These are phyloP conservation scores for Talaromyces pinophilus DNA, from an alignment of 2,329 filamentous ascomycete species.

Conservation along the genomic window DNA sequence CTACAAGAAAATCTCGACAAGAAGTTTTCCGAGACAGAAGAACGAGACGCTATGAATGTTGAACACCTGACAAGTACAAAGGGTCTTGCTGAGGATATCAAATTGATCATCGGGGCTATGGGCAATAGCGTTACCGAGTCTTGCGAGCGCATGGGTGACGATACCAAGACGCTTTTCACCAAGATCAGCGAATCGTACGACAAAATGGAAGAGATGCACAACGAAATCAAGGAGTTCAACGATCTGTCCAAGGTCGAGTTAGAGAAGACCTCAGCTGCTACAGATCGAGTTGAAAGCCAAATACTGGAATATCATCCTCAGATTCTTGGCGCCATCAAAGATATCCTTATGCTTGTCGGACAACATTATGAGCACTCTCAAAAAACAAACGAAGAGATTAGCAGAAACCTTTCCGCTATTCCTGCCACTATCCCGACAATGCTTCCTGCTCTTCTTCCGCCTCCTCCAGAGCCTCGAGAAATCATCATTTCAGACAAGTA, in stretches of 20 bases:
- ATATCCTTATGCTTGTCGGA: conserved; percentile 78
- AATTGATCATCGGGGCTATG: conserved; percentile 80
- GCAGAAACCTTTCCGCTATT: conserved; percentile 55
- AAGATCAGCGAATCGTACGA: conserved; percentile 76
- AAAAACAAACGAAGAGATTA: conserved; percentile 62
- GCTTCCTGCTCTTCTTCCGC: conserved; percentile 53
- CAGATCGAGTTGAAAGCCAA: conserved; percentile 75
- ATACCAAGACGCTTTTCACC: conserved; percentile 81
- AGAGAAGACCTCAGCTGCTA: conserved; percentile 68
- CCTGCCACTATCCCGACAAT: conserved; percentile 58
- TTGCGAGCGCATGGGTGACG: conserved; percentile 81
- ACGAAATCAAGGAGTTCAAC: conserved; percentile 75
- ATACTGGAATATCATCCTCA: conserved; percentile 83
- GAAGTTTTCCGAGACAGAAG: conserved; percentile 70
- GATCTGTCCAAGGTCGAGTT: conserved; percentile 79
- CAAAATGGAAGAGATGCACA: conserved; percentile 72
- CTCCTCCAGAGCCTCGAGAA: conserved; percentile 37
- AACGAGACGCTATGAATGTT: conserved; percentile 70
- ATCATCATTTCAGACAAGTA: conserved; percentile 58
- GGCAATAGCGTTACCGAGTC: conserved; percentile 78
- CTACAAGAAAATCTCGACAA: conserved; percentile 74
- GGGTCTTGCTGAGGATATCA: conserved; percentile 81
- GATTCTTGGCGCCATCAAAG: conserved; percentile 80
- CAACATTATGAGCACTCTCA: conserved; percentile 90
- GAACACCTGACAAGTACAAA: conserved; percentile 75